Base-by-base conservation (phyloP, 2,329 filamentous ascomycete species). In the Chaetomiaceae sp. region DNA sequence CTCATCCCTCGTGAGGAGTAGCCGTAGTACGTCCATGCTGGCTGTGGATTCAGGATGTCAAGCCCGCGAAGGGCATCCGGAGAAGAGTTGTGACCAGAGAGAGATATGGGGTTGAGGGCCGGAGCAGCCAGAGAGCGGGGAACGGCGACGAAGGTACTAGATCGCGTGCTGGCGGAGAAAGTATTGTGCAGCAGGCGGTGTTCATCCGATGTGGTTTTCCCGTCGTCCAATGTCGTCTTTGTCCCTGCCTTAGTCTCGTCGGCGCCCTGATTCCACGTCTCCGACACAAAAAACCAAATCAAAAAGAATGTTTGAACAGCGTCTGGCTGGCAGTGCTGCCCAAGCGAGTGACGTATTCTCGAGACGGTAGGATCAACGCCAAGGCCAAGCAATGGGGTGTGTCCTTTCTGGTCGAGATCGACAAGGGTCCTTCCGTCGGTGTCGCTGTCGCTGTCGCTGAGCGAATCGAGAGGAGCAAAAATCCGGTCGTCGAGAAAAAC, bases 41-140 rank as follows among this genome's bases (percentile, higher is more conserved):
- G 42, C 39, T 31, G 19, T 27, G 20, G 16, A 17, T 14, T 39
- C 10, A 14, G 8, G 12, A 17, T 27, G 4, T 41, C 31, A 45
- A 44, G 50, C 50, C 53, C 51, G 10, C 42, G 30, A 21, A 44
- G 55, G 55, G 55, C 55, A 52, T 39, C 40, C 21, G 35, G 19
- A 20, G 13, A 5, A 41, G 48, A 38, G 31, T 35, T n/a, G 34
- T 23, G 30, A 40, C 42, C 41, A 50, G 27, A n/a, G 16, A n/a
- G n/a, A 13, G n/a, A n/a, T n/a, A n/a, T n/a, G 13, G 41, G 30
- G 21, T 10, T 17, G 37, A 14, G 23, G 17, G 14, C 16, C 16
- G 38, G 35, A 6, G 10, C 33, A 33, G n/a, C 33, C 27, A 35
- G 39, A 20, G 14, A 17, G 25, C 16, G 46, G n/a, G 14, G 19